phyloP scores from a whole-genome alignment of 2,329 filamentous ascomycete species.

The Amauroascus niger region DNA sequence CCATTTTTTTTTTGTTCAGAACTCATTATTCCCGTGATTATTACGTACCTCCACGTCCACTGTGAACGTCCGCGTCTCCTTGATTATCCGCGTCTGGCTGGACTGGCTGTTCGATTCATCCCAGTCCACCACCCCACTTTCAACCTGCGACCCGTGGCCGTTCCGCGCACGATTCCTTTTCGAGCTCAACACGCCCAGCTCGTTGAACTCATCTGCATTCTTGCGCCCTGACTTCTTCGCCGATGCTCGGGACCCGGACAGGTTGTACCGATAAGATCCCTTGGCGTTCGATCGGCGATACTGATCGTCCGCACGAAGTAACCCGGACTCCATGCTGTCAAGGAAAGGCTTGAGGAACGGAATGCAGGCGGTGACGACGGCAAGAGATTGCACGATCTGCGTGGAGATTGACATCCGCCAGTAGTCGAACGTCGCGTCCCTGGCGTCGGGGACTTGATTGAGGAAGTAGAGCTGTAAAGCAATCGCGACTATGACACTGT shows the following conservation, averaged over 20 bases:
- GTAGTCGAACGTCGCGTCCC: slow-evolving; percentile 23
- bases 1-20: neutral
- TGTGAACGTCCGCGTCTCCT: slow-evolving; percentile 14
- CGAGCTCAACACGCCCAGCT: slow-evolving; percentile 9
- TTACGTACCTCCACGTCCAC: slow-evolving; percentile 12
- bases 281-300: slow-evolving; percentile 11
- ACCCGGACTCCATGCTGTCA: slow-evolving; percentile 23
- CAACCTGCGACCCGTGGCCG: slow-evolving; percentile 12
- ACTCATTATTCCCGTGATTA: neutral
- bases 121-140: slow-evolving; percentile 11
- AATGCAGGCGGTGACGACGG: slow-evolving; percentile 24
- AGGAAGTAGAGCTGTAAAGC: slow-evolving; percentile 13
- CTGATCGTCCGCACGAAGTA: slow-evolving; percentile 21
- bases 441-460: slow-evolving; percentile 12
- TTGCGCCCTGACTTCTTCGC: neutral
- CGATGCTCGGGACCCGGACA: slow-evolving; percentile 4
- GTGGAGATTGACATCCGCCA: slow-evolving; percentile 24
- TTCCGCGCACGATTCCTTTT: neutral
- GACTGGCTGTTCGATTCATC: slow-evolving; percentile 15
- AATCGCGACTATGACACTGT: slow-evolving; percentile 13
- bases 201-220: slow-evolving; percentile 1
- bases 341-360: slow-evolving; percentile 26
- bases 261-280: slow-evolving; percentile 11
- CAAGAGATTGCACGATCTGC: slow-evolving; percentile 22
- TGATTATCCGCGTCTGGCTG: slow-evolving; percentile 15